Evolutionary conservation across 2,329 filamentous ascomycete genomes (phyloP), one percentile per base, ranked within the genome.

Genomic region (Diaporthe australafricana): DNA sequence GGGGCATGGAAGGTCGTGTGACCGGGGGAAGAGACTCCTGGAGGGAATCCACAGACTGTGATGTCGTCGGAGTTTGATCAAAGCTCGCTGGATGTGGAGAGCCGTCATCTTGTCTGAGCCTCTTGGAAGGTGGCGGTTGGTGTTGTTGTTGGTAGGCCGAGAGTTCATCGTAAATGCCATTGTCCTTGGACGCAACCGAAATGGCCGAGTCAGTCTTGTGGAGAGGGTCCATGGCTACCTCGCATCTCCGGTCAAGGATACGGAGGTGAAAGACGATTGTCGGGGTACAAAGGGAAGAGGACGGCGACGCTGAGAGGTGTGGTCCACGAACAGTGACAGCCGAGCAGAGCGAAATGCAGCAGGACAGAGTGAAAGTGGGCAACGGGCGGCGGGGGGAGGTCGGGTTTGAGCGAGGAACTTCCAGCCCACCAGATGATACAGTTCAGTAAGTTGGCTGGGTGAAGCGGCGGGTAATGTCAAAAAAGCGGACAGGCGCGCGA

Each of bases 201-300:
- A 74, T 73, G 56, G 73, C 73, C 52, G 73, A 74, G 63, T 74
- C 73, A 56, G 63, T 74, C 45, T 73, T 69, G 67, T 72, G 73
- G 12, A 70, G 70, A 63, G 70, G 72, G 38, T 74, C 70, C 70
- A 74, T 74, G 9, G 16, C 65, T 65, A 47, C 35, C 25, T 65
- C 60, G 57, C 38, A 25, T 53, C 55, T 62, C 52, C 8, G 22
- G 45, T 40, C 5, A 25, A 50, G 65, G 52, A 52, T 52, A 40
- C n/a, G 60, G 45, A 53, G 35, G 45, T n/a, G 17, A 45, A 20
- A 53, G 45, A 12, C 20, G 17, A 17, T 32, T 38, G 25, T n/a
- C n/a, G 42, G 69, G 40, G 6, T 40, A 20, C 17, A 32, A 57
- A 25, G 8, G 35, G 27, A 27, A 47, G 8, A n/a, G 16, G 27